These are phyloP conservation scores for Lindgomyces ingoldianus DNA, from an alignment of 495 filamentous ascomycete genomes.

Conservation along the genomic window DNA sequence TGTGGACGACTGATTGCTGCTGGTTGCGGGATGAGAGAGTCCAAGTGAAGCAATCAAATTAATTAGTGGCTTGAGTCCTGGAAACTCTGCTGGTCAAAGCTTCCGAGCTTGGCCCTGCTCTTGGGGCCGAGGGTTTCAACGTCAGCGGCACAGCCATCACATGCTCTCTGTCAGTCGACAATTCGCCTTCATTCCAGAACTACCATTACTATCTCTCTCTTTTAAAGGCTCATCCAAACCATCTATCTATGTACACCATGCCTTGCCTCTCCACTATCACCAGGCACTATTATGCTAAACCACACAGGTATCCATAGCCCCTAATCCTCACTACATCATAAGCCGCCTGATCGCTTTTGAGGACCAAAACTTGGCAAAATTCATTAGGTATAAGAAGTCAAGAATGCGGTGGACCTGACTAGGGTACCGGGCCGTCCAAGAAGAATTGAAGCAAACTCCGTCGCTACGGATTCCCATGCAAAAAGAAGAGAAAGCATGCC, in stretches of 20 bases:
- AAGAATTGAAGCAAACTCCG: constrained; percentile 18
- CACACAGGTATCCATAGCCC: not conserved
- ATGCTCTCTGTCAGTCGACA: not conserved
- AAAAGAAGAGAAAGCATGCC: not conserved
- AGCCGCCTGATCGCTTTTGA: not conserved
- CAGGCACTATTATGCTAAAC: constrained; percentile 10
- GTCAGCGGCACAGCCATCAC: too few species aligned
- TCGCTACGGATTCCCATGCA: constrained; percentile 11
- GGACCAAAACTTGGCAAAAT: not conserved
- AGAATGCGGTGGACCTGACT: not conserved
- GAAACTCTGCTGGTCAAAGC: too few species aligned
- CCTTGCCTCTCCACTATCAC: not conserved
- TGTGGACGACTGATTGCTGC: not conserved
- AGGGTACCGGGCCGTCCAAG: not conserved
- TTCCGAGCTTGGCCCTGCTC: too few species aligned
- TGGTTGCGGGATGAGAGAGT: not conserved
- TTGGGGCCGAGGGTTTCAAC: too few species aligned
- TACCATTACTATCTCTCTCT: not conserved
- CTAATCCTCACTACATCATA: constrained; percentile 1
- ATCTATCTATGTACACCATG: constrained; percentile 7
- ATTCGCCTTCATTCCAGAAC: not conserved
- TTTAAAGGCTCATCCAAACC: not conserved
- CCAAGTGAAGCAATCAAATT: too few species aligned
- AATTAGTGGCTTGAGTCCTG: too few species aligned
- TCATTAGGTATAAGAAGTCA: constrained; percentile 17